Evolutionary conservation across 345 rosid species (phyloP), one percentile per base, ranked within the genome.

Genomic region (Sonneratia alba): DNA sequence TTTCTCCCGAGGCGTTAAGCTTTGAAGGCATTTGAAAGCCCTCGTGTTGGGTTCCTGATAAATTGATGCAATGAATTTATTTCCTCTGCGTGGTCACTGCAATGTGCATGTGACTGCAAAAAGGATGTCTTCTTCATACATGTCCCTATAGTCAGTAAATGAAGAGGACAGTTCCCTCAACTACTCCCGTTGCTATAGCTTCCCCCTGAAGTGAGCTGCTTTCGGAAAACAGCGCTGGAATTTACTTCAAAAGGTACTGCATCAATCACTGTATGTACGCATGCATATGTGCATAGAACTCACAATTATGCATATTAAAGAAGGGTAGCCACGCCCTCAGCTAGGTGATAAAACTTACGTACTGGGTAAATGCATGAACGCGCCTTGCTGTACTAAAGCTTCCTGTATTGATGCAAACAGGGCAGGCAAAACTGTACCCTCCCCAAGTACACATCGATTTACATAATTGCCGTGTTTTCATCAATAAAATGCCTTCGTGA

Each of bases 121-220:
- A 62, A 36, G 66, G 66, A 62, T 13, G 66, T 27, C 66, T 4
- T 11, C 12, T 62, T 62, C 66, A 62, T 32, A 34, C 38, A 62
- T 62, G 66, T 62, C 66, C 66, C 38, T 24, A 14, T 11, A 62
- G 37, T 32, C 38, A 27, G 66, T 62, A 62, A 62, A 62, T 62
- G 66, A 62, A 62, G 66, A 62, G 66, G 66, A 62, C 66, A 62
- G 66, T 62, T 62, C 66, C 66, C 66, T 62, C 66, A 62, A 62
- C 66, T 62, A 62, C 66, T 62, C 66, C 37, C 27, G 27, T 34
- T 34, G 27, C 66, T 62, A 14, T 37, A 34, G 66, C 38, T 9
- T 62, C 27, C 38, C 36, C 66, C 18, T 62, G 66, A 13, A 62
- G 18, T 62, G 38, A 27, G 66, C 27, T 62, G 66, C 66, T 27